Evolutionary conservation across 2,329 filamentous ascomycete genomes (phyloP), one percentile per base, ranked within the genome.

Genomic region (Alternaria metachromatica): DNA sequence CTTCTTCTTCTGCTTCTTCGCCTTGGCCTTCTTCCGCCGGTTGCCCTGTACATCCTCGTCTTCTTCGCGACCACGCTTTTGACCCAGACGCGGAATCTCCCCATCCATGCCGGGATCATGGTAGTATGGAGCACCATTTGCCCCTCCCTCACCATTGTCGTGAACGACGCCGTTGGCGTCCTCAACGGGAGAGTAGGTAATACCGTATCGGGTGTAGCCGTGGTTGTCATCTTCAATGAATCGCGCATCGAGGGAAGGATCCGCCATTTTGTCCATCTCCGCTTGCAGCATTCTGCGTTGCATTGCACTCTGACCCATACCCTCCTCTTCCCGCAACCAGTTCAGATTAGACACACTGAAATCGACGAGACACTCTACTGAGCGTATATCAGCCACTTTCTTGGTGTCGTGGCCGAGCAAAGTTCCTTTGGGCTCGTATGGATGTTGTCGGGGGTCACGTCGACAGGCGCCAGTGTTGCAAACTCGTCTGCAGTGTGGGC

Each of bases 371-470:
- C 89, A 90, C 78, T 98, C 95, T 6, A 97, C 89, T 73, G 94
- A 97, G 64, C 96, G 89, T 55, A 92, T 91, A 80, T 99, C 96
- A 3, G 96, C 95, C 53, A 98, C 90, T 33, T 92, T 91, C 58
- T 89, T 92, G 0, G 96, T 99, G 70, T 98, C 94, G 72, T 97
- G 94, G 0, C 96, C 96, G 3, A 98, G 87, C 1, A 95, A 84
- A 1, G 94, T 97, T 61, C 91, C 93, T 73, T 93, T 96, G 0
- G 96, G 96, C 55, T 92, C 88, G 74, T 97, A 97, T 0, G 94
- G 92, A 6, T 85, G 86, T 72, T 92, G 92, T n/a, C 87, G 88
- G 9, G 84, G 82, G 63, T 87, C 85, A 45, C 89, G 88, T 33
- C 92, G 89, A 78, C 96, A 99, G 48, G 85, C 84, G 12, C 89